Base-by-base conservation (phyloP, 2,329 filamentous ascomycete species). In the Paecilomyces sp. region DNA sequence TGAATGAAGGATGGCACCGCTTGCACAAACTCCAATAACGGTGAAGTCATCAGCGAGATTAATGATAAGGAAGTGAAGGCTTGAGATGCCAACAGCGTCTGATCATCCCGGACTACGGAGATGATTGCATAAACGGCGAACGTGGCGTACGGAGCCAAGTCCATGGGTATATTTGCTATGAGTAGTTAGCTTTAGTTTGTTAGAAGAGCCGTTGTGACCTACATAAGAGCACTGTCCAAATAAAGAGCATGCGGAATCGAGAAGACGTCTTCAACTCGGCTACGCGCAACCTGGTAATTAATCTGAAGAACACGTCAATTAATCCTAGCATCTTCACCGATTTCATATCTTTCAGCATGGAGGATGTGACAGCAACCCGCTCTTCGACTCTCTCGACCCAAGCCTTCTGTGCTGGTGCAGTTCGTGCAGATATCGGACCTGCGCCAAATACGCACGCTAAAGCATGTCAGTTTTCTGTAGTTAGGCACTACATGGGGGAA, bases 331-430 rank as follows among this genome's bases (percentile, higher is more conserved):
- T 70, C 60, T 79, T 80, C 60, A 80, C 67, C 31, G 71, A 71
- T 60, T 78, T 79, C 69, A 81, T 79, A 53, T 71, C 71, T 2
- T 71, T 70, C 0, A 80, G 63, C 24, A 76, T 71, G 28, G 69
- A 71, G 1, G 77, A 71, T 0, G 77, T 80, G 12, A 73, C 69
- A 4, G 67, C 70, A 8, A 81, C 68, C 0, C 78, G 71, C 9
- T 68, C 65, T 63, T 80, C 67, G 3, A 78, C 75, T 7, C 72
- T 73, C 15, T 73, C 68, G 54, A 80, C 71, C 78, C 79, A 81
- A 12, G 11, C 12, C 8, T 18, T 12, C 47, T 25, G 22, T 28
- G 25, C 25, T 28, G 25, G 25, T 28, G 25, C 25, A 28, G 25
- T 28, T 28, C 25, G 25, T 28, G 25, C 25, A 28, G 25, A 28